Base-by-base conservation (phyloP, 2,329 filamentous ascomycete species). In the Aspergillus piperis region DNA sequence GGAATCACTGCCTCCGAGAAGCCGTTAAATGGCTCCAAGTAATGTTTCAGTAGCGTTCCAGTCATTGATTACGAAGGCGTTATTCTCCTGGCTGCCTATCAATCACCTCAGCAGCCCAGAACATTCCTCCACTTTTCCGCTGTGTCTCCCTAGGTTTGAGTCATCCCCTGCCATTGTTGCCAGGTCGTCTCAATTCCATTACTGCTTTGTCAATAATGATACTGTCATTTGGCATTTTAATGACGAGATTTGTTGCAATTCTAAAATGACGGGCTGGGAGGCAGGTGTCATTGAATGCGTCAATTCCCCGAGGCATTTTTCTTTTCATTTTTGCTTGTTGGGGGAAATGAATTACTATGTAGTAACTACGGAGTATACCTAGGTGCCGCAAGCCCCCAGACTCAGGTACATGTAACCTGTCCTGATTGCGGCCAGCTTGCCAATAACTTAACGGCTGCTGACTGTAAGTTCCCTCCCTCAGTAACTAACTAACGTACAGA, bases 41-140 rank as follows among this genome's bases (percentile, higher is more conserved):
- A 44, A 49, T 49, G 52, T 54, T 54, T 54, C 52, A 54, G 52
- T 42, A 54, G 52, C 52, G 52, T 54, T 54, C 52, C 52, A 54
- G 52, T 54, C 52, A 30, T 30, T 11, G 8, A 32, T 47, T 41
- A 54, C 52, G 39, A 42, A 54, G 32, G 19, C 52, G 27, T 42
- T 41, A 19, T 44, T 17, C 17, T 44, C 17, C 41, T 19, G n/a
- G 38, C 38, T 54, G 52, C 52, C 52, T 54, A 54, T 54, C 52
- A 54, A 49, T 42, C 52, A 54, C 52, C 52, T 42, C 25, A 38
- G 52, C 52, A 42, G 36, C 52, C 52, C 38, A 54, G 38, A 30
- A n/a, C 52, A 54, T 54, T 54, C 52, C 27, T 32, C 19, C 39
- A 27, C 27, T 47, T 19, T 47, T 30, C 38, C 15, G 47, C 23